Percentiles rank a stretch among this genome's conserved stretches.
phyloP scores from a whole-genome alignment of 805 yeast species.

The Kazachstania martiniae region DNA sequence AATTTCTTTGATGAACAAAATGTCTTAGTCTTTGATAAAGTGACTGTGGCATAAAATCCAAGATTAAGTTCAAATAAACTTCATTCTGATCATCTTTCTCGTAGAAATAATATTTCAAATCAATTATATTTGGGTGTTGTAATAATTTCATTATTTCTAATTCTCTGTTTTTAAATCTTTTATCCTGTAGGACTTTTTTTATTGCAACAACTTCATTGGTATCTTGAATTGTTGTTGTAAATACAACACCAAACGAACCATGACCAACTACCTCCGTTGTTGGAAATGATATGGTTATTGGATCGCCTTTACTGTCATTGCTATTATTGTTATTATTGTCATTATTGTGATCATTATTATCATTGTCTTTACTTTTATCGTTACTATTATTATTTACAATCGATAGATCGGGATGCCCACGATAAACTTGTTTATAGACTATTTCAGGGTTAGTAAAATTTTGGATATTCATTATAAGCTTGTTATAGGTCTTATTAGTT shows the following conservation, averaged over 20 bases:
- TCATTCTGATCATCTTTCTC: slow-evolving; percentile 47
- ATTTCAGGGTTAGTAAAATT: slow-evolving; percentile 15
- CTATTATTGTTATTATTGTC: too few relatives aligned
- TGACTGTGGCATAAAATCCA: slow-evolving; percentile 94
- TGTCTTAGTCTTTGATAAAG: slow-evolving; percentile 83
- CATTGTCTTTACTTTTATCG: too few relatives aligned
- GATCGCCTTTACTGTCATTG: slow-evolving; percentile 4
- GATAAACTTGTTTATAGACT: slow-evolving; percentile 24
- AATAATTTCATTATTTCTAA: slow-evolving; percentile 89
- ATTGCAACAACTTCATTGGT: slow-evolving; percentile 79
- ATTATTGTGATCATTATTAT: too few relatives aligned
- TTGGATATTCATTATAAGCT: slow-evolving; percentile 10
- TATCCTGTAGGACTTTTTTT: slow-evolving; percentile 93
- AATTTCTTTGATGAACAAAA: slow-evolving; percentile 58
- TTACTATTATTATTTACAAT: too few relatives aligned
- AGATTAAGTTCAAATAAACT: slow-evolving; percentile 75
- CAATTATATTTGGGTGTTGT: slow-evolving; percentile 78
- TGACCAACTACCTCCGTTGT: slow-evolving; percentile 91
- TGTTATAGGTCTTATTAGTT: background rate
- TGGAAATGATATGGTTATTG: slow-evolving; percentile 53
- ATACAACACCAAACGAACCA: slow-evolving; percentile 98
- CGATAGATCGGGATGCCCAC: slow-evolving; percentile 13
- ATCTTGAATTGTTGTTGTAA: slow-evolving; percentile 69
- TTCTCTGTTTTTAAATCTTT: slow-evolving; percentile 88
- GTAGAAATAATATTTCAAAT: slow-evolving; percentile 78